Evolutionary conservation across 495 filamentous ascomycete species (phyloP), one percentile per base, ranked within the genome.

Genomic region (Cenococcum geophilum): DNA sequence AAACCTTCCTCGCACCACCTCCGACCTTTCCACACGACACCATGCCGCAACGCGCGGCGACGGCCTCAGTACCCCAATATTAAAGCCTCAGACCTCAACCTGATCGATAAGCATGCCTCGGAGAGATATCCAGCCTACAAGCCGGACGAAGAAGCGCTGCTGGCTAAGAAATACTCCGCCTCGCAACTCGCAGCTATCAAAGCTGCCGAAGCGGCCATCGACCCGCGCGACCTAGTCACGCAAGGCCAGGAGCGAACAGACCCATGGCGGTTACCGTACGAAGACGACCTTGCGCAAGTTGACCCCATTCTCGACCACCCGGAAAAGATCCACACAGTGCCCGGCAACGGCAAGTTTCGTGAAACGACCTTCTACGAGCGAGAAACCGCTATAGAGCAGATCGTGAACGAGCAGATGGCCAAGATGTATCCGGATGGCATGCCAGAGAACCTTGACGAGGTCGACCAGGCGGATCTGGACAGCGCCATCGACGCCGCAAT

Each of bases 111-210:
- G 40, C 21, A 55, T 70, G 58, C 73, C 68, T 71, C 81, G 59
- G 58, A 74, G 57, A 60, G 71, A 40, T 86, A 86, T 71, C 74
- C 81, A 61, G 69, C 77, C 5, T 97, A 95, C 76, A 84, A 85
- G 3, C 72, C 77, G 49, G 80, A 83, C 43, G 87, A 97, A 70
- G 81, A 85, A 66, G 79, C 76, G 16, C 65, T 73, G 16, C 79
- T 97, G 40, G 65, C 71, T 34, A 76, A 83, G 64, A 76, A 79
- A 59, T 97, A 96, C 78, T 87, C 88, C 5, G 80, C 86, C 14
- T 80, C 85, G 62, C 93, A 98, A 75, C 77, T 96, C 60, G 78
- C 77, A n/a, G 89, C 91, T 49, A 84, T 98, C 74, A 79, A 91
- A 74, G 90, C 88, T 55, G 93, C 87, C 61, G 93, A 98, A 74